Percentiles rank a stretch among this genome's conserved stretches.
Conservation (phyloP, 768 basidiomycete genomes). For the Gelatoporia subvermispora region DNA sequence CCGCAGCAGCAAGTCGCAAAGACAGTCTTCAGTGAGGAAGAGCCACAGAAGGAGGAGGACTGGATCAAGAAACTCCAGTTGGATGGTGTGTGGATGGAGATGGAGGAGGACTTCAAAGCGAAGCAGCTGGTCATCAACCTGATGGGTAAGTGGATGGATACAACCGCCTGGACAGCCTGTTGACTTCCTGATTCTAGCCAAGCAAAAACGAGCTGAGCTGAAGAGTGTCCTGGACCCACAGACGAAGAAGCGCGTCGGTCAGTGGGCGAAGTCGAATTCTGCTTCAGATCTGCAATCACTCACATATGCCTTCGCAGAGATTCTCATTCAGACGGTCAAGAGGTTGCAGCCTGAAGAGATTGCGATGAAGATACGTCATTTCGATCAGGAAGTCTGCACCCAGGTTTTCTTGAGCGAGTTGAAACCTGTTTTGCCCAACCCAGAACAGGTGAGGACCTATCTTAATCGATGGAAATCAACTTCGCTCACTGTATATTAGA, state of each 20-base stretch:
- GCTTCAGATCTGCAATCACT: neutral
- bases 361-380: conserved; percentile 76
- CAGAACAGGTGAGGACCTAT: conserved; percentile 64
- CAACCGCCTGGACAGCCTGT: too few relatives aligned
- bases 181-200: conserved; percentile 38
- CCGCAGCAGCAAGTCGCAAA: conserved; percentile 79
- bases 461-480: neutral
- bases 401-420: conserved; percentile 88
- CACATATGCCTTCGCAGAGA: conserved; percentile 49
- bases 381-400: conserved; percentile 82
- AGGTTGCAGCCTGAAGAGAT: conserved; percentile 84
- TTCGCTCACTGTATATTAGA: conserved; percentile 32
- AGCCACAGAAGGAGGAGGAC: conserved; percentile 63
- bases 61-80: conserved; percentile 77
- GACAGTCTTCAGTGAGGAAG: conserved; percentile 82
- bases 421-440: conserved; percentile 82
- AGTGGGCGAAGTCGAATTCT: conserved; percentile 25
- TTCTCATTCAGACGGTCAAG: conserved; percentile 84
- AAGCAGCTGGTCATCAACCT: conserved; percentile 90
- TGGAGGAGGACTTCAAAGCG: conserved; percentile 98
- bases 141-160: conserved; percentile 52
- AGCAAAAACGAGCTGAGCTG: conserved; percentile 83
- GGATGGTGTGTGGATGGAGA: conserved; percentile 90
- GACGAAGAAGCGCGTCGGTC: conserved; percentile 91
- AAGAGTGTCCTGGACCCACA: conserved; percentile 88